Evolutionary conservation across 805 yeast genomes (phyloP).

Genomic region (Nakazawaea wyomingensis): DNA sequence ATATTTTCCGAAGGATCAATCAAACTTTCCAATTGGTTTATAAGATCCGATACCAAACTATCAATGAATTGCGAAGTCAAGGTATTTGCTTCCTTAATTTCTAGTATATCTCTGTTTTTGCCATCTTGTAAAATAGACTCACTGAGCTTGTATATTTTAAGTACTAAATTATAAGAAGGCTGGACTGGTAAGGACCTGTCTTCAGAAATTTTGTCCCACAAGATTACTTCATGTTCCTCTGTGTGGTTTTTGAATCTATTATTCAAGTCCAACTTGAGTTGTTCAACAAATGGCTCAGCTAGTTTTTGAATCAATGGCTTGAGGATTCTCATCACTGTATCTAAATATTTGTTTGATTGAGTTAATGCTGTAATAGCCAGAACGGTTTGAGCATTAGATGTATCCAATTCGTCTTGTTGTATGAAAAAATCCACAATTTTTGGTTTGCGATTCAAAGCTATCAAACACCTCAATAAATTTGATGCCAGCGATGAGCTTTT

Average conservation of each 20-base stretch:
- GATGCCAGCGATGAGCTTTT: background rate
- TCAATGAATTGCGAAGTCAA: background rate
- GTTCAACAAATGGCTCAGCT: background rate
- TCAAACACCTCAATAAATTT: constrained; percentile 8
- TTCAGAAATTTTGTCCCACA: constrained; percentile 5
- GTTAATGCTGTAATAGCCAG: background rate
- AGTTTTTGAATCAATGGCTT: background rate
- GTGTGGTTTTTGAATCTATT: background rate
- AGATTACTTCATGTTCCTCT: background rate
- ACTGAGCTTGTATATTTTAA: constrained; percentile 6
- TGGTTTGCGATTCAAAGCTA: constrained; percentile 2
- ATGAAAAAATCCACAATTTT: background rate
- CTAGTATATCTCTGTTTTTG: constrained; percentile 1
- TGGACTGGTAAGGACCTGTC: constrained; percentile 6
- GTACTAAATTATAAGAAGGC: constrained; percentile 5
- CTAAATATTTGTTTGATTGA: background rate
- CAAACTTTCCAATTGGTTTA: background rate
- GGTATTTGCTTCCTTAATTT: background rate
- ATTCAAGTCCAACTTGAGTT: background rate
- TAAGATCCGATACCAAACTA: background rate
- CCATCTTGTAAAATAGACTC: background rate
- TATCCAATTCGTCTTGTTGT: background rate
- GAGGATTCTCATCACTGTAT: background rate
- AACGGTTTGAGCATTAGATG: background rate
- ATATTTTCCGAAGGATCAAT: background rate